Evolutionary conservation across 768 basidiomycete genomes (phyloP), one percentile per base, ranked within the genome.

Genomic region (Exsudoporus frostii): DNA sequence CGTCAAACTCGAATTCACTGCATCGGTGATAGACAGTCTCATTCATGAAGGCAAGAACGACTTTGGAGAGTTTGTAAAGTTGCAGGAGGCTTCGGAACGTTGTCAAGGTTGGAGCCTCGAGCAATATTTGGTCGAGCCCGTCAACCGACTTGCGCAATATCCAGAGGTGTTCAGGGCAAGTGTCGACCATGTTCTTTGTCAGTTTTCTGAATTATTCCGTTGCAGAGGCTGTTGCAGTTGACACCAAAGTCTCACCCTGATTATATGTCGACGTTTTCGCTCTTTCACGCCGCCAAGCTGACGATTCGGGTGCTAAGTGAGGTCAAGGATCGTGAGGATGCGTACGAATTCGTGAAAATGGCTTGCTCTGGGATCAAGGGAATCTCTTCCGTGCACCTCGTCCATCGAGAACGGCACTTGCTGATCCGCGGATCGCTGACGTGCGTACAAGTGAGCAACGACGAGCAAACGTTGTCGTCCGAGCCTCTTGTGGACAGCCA

Each of bases 301-400:
- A 79, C 86, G 39, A 84, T 95, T 54, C 80, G 83, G 25, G 85
- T 87, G 3, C 80, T 97, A 71, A 84, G 85, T 37, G 92, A 92
- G 62, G 91, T 95, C 57, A 93, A 94, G 64, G 70, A 79, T 11
- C 81, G 90, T 19, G 92, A 95, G 67, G 90, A 93, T 47, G 90
- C 92, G 55, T 91, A 94, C 64, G 83, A 85, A n/a, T 69, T 82
- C 34, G 74, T 90, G 32, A 88, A 88, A 65, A 69, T 76, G 19
- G 75, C 91, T 19, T 71, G 82, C 14, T 65, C 71, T 7, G 77
- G 79, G 0, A 81, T 95, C 55, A 73, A 78, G 22, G 87, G 87
- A 2, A 65, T 90, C 5, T 67, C 77, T 2, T 64, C 75, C 1
- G 70, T 74, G 1, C 79, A 75, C 22, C 75, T 96, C 2, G 85